Evolutionary conservation across 75 land plant genomes (phyloP).

Genomic region (Pinus tabuliformis): DNA sequence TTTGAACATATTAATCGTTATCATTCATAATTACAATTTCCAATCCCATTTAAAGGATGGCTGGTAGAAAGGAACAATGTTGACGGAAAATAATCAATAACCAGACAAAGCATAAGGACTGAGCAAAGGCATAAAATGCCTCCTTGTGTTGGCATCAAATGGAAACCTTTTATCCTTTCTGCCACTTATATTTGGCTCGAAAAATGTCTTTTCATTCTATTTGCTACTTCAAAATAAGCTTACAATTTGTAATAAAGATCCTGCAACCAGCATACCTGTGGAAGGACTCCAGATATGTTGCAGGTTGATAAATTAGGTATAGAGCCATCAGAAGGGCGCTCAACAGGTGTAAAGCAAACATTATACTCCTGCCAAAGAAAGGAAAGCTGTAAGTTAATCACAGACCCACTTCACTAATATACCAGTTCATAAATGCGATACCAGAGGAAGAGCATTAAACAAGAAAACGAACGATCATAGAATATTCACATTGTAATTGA

Average conservation of each 20-base stretch:
- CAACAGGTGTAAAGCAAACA: conserved; percentile 97
- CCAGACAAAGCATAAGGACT: no score
- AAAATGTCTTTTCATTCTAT: background rate
- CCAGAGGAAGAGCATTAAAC: background rate
- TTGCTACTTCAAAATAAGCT: background rate
- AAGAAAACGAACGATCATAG: background rate
- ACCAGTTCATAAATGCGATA: background rate
- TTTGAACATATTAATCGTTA: no score
- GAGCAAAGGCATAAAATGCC: no score
- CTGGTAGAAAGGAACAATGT: background rate
- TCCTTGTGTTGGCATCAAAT: no score
- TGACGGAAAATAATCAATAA: no score
- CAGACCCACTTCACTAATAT: background rate
- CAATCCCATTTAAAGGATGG: background rate
- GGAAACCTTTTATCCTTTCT: no score
- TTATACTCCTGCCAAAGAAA: conserved; percentile 79
- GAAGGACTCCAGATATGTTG: conserved; percentile 72
- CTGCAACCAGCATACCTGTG: conserved; percentile 57
- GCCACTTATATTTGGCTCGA: background rate
- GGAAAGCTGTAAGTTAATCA: background rate
- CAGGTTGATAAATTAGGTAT: conserved; percentile 64
- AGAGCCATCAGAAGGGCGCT: conserved; percentile 67
- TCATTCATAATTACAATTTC: background rate
- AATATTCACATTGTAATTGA: background rate
- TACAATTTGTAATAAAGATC: background rate